Base-by-base conservation (phyloP, 2,329 filamentous ascomycete genomes). In the Dactylellina cionopaga region DNA sequence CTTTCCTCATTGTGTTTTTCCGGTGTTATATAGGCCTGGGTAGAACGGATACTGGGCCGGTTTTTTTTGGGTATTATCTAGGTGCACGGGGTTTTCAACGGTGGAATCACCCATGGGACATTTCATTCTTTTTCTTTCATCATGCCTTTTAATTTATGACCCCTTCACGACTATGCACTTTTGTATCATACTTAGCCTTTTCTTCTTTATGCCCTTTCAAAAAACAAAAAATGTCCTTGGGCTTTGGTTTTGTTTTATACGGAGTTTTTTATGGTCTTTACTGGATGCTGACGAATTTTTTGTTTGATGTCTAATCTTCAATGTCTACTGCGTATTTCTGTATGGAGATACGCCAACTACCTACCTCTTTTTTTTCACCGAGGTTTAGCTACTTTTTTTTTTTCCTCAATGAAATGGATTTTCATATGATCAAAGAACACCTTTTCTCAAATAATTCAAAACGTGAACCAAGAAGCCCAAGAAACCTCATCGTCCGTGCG, bases 11-110 rank as follows among this genome's bases (percentile, higher is more conserved):
- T 35, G 31, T 29, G 6, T 29, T 65, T 64, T 58, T 58, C 17
- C 43, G 52, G 52, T 68, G 52, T 68, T 68, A 66, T 68, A 52
- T 64, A 22, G 63, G 63, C 54, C 63, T 68, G 24, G 63, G 44
- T 59, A 59, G 24, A 68, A 68, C 35, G 63, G 63, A 60, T 58
- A 43, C 63, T 60, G 39, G 54, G 63, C 63, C 54, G 63, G 54
- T 41, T 68, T 52, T 54, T 52, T 68, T 63, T 35, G n/a, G n/a
- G n/a, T 54, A 33, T 54, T 44, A 25, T 25, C 5, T 35, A 10
- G 41, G 62, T 22, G 35, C 29, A 46, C 13, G 44, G 59, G 27
- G 24, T 49, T n/a, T n/a, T 25, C 10, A 25, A 39, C 35, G 24
- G 5, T n/a, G n/a, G n/a, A n/a, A n/a, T n/a, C n/a, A n/a, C n/a